These are phyloP conservation scores for Tulasnella sp. DNA, from an alignment of 768 basidiomycete species.

Conservation along the genomic window DNA sequence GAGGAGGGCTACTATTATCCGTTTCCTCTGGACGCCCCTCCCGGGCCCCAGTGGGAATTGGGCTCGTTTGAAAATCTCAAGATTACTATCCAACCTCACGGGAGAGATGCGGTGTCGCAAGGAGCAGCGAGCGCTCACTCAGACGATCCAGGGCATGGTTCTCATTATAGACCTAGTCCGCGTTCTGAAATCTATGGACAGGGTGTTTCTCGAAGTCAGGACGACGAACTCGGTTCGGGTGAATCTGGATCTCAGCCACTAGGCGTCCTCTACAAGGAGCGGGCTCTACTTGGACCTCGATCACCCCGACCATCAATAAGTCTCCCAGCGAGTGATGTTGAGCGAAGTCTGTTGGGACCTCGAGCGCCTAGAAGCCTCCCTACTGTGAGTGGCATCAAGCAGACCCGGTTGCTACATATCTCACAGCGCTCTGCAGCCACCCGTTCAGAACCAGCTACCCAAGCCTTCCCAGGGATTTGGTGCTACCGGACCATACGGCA, in stretches of 20 bases:
- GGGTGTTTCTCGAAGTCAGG: conserved; percentile 41
- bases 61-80: conserved; percentile 43
- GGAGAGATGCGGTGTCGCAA: not conserved
- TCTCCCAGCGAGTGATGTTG: too few relatives aligned
- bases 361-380: conserved; percentile 57
- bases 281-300: too few relatives aligned
- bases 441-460: not conserved
- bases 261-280: too few relatives aligned
- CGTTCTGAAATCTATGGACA: conserved; percentile 34
- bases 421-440: not conserved
- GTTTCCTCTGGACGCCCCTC: too few relatives aligned
- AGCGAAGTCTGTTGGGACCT: conserved; percentile 33
- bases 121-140: not conserved
- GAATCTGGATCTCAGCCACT: conserved; percentile 34
- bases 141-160: conserved; percentile 35
- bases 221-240: conserved; percentile 61
- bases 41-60: not conserved
- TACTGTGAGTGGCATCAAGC: conserved; percentile 44
- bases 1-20: too few relatives aligned
- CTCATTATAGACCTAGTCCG: conserved; percentile 51
- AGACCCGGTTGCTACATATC: not conserved
- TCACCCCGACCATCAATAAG: too few relatives aligned
- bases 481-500: conserved; percentile 6
- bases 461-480: conserved; percentile 26
- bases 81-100: conserved; percentile 60